phyloP scores from a whole-genome alignment of 495 filamentous ascomycete genomes.

The Pyrenula massariospora region DNA sequence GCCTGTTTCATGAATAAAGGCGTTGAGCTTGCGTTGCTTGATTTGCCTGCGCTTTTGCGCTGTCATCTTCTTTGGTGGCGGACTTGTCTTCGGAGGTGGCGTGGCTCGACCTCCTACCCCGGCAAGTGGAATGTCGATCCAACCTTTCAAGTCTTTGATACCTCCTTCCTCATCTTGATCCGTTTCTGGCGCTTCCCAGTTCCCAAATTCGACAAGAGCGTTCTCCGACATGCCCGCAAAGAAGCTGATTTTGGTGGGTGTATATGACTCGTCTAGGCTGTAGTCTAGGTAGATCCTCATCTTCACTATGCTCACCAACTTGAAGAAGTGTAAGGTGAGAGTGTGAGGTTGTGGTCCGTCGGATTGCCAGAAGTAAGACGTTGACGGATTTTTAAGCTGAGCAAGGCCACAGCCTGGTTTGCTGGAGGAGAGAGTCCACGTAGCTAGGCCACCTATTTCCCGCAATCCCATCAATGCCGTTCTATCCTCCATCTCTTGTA shows the following conservation, averaged over 20 bases:
- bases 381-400: slow-evolving; percentile 70
- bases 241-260: slow-evolving; percentile 84
- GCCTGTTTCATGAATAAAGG: slow-evolving; percentile 1
- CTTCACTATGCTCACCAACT: slow-evolving; percentile 71
- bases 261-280: slow-evolving; percentile 86
- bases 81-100: slow-evolving; percentile 19
- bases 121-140: slow-evolving; percentile 72
- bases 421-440: slow-evolving; percentile 80
- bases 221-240: slow-evolving; percentile 78
- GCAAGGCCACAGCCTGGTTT: slow-evolving; percentile 86
- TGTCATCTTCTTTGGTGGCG: slow-evolving; percentile 6
- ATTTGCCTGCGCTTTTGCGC: slow-evolving; percentile 3
- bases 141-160: slow-evolving; percentile 65
- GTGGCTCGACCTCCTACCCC: slow-evolving; percentile 44
- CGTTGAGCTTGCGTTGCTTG: slow-evolving; percentile 6
- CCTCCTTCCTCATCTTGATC: not conserved
- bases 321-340: slow-evolving; percentile 92
- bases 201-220: slow-evolving; percentile 72
- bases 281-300: slow-evolving; percentile 87
- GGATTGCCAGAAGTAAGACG: slow-evolving; percentile 85
- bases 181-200: slow-evolving; percentile 47
- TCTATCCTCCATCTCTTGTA: not conserved
- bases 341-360: slow-evolving; percentile 92
- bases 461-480: slow-evolving; percentile 35
- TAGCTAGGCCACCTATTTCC: slow-evolving; percentile 89